Evolutionary conservation across 202 grass and related monocot genomes (phyloP), one percentile per base, ranked within the genome.

Genomic region (Zizania palustris): DNA sequence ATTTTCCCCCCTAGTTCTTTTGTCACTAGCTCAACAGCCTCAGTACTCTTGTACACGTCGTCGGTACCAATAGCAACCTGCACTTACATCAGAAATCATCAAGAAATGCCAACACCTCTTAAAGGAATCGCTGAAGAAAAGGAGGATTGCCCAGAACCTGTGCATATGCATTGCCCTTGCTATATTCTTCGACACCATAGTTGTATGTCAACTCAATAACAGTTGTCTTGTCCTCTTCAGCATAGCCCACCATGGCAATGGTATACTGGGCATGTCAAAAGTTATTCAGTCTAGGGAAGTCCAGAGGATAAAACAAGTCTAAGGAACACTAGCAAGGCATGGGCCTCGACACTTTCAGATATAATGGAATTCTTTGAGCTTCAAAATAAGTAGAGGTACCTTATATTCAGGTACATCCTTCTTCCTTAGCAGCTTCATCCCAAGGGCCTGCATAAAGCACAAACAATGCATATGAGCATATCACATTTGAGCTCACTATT

Each of bases 81-180:
- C 40, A 40, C 0, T 48, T 42, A n/a, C 21, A 78, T 21, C 4
- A 36, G 3, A 19, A 54, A 67, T 53, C 35, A 80, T 50, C 9
- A 85, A 59, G 20, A 60, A 64, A 85, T 67, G 66, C 15, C 41
- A 78, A 50, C 43, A 70, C 34, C 54, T 82, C 19, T 49, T 41
- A 66, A 64, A 53, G 19, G n/a, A 64, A 77, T 37, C 21, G 57
- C 20, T 9, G 11, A 22, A 35, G 16, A 15, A 53, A 71, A 37
- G 39, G 38, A 65, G 49, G 7, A n/a, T 78, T 37, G 53, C 34
- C 39, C 20, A 20, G 71, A 48, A 98, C 95, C 91, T 94, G 91
- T 74, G 91, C 95, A 77, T 98, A 94, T 82, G 95, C 95, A 83
- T 94, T 98, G 71, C 95, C 95, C 84, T 94, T 98, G 60, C 58